Conservation (phyloP, 2,329 filamentous ascomycete species). For the Fusarium paranaense region DNA sequence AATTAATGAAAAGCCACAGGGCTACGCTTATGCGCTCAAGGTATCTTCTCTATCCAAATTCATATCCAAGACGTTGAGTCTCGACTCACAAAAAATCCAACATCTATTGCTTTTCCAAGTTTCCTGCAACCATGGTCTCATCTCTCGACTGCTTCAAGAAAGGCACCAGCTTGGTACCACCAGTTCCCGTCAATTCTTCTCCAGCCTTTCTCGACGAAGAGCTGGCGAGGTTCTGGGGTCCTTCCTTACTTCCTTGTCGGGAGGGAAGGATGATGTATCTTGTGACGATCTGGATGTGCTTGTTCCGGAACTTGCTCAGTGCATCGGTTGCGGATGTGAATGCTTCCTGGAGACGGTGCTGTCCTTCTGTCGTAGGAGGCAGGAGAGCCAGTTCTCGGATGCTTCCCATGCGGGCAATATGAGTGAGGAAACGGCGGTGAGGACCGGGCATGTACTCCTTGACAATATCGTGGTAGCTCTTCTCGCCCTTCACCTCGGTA, state of each 20-base stretch:
- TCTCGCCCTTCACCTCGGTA: conserved; percentile 34
- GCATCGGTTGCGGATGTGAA: conserved; percentile 83
- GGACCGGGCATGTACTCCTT: conserved; percentile 90
- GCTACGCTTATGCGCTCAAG: conserved; percentile 15
- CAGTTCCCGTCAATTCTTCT: conserved; percentile 79
- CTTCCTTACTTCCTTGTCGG: conserved; percentile 48
- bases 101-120: conserved; percentile 36
- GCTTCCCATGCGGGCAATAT: conserved; percentile 77
- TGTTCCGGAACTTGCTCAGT: conserved; percentile 81
- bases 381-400: conserved; percentile 75
- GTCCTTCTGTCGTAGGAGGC: conserved; percentile 66
- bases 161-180: conserved; percentile 86
- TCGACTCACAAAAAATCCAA: neutral
- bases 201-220: conserved; percentile 53
- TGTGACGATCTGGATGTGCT: conserved; percentile 90
- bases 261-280: conserved; percentile 90
- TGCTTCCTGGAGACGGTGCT: conserved; percentile 51
- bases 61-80: neutral
- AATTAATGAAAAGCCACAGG: neutral
- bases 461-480: conserved; percentile 73
- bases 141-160: conserved; percentile 91
- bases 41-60: conserved; percentile 5
- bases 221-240: conserved; percentile 58
- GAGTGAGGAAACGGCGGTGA: conserved; percentile 81
- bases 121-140: conserved; percentile 71